Base-by-base conservation (phyloP, 2,329 filamentous ascomycete species). In the Acrocalymma vagum region DNA sequence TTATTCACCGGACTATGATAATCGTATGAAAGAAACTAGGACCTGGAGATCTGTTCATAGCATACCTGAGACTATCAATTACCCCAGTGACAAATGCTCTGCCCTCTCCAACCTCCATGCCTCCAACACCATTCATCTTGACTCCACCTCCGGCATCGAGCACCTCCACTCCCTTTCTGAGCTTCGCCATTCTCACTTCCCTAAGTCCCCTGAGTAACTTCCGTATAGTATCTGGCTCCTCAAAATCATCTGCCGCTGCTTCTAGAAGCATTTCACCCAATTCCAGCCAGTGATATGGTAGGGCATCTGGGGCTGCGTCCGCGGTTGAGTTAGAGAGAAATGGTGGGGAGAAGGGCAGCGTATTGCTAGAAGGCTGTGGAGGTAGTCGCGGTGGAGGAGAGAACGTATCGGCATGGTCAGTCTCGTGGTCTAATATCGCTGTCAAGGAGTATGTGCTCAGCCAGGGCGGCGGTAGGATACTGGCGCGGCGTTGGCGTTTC, bases 281-380 rank as follows among this genome's bases (percentile, higher is more conserved):
- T 72, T 97, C 94, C 27, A 95, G 81, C 92, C 93, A 99, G 74
- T 97, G 93, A 66, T 95, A 97, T 0, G 94, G 94, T 21, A 99
- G 76, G 10, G 85, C 83, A 26, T 84, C 83, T 1, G 84, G 73
- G 7, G 86, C 83, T 2, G 87, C 82, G 30, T 82, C 76, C 14
- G 86, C 83, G 0, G 87, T 91, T 51, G 87, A 90, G 11, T 86
- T 85, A 1, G 84, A 82, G 1, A 95, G 72, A 64, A 96, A 96
- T 0, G 93, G 93, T 4, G 92, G 83, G 2, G 66, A 65, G 41
- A 55, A 47, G 25, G 57, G 68, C 51, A 59, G 25, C 21, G 48
- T 49, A 39, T 73, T 69, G 29, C 17, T 78, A 6, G 73, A 70
- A 9, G 78, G 73, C 4, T 72, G 73, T 0, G 86, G 83, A 0